Evolutionary conservation across 345 rosid species (phyloP), one percentile per base, ranked within the genome.

Genomic region (Garcia nutans): DNA sequence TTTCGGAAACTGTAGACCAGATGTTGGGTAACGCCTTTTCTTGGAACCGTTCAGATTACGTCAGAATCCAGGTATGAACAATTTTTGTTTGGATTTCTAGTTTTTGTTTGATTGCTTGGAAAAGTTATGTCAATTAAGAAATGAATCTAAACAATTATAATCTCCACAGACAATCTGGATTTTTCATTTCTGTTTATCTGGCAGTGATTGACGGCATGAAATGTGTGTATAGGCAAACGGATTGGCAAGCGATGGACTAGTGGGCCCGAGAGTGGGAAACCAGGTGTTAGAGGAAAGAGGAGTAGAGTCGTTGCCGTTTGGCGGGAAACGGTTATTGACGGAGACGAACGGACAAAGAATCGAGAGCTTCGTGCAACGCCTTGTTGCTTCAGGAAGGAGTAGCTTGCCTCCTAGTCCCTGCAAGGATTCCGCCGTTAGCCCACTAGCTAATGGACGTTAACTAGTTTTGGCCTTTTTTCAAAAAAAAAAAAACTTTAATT

Each of bases 21-120:
- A 91, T 96, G 97, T 58, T 96, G 57, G 97, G 97, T 58, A 96
- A 91, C 85, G 97, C 98, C 10, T 96, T 96, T 75, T 93, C 94
- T 65, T 96, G 91, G 92, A 96, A 96, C 85, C 93, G 96, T 54
- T 72, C 86, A 28, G 93, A 96, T 79, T 96, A 96, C 89, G 90
- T 96, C n/a, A 87, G 99, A 85, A 87, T 96, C 88, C 97, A 95
- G 96, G 99, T 92, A 79, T 23, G 28, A 62, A 2, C 64, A 28
- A 3, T 12, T 71, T 63, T 71, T 63, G 17, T 10, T 70, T 33
- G 37, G 47, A 44, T 70, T 37, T 37, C 13, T 45, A 19, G 55
- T 28, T 22, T 37, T 56, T 74, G 78, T 74, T 83, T 81, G 85
- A 76, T 58, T 55, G 37, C 71, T 33, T 0, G 64, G 72, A 78